Evolutionary conservation across 73 alveolate species (phyloP), one percentile per base, ranked within the genome.

Genomic region (Breviolum minutum): DNA sequence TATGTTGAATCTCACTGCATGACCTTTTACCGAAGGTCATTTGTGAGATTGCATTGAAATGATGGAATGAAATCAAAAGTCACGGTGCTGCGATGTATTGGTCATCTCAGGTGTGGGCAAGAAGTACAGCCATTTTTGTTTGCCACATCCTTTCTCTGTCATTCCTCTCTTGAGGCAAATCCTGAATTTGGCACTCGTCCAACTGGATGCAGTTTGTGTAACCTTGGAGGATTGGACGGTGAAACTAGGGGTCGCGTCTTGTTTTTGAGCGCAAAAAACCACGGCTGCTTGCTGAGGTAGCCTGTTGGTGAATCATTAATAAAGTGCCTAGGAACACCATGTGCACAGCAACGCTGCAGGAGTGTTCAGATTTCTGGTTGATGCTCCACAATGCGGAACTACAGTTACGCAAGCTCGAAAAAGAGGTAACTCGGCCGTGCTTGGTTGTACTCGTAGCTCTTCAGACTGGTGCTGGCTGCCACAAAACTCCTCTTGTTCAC

Each of bases 371-470:
- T 48, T 92, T 92, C 26, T 92, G 98, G 98, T 80, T 92, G 85
- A 92, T 92, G 98, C 98, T 92, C 71, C 98, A 92, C 81, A 92
- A 71, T 62, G 98, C 98, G 4, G 98, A 92, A 29, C 80, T 92
- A 6, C 90, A 92, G 89, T 89, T 92, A 26, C 98, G 98, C 22
- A 92, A 92, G 54, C n/a, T 92, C 22, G 98, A 92, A 84, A 92
- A 60, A 61, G 98, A 92, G 81, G 98, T 89, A n/a, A 19, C 27
- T 8, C 9, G 32, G 27, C 30, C 14, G 68, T 40, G 54, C 54
- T 40, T 40, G 54, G 54, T 40, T 40, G 54, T 40, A 40, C 54
- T 40, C 54, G 54, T 40, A 40, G 54, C 54, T 40, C 54, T 40
- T 40, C 54, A 40, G 54, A 0, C 54, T 40, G 54, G 54, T 40